Evolutionary conservation across 352 stramenopile genomes (phyloP), one percentile per base, ranked within the genome.

Genomic region (Hyaloperonospora arabidopsidis): DNA sequence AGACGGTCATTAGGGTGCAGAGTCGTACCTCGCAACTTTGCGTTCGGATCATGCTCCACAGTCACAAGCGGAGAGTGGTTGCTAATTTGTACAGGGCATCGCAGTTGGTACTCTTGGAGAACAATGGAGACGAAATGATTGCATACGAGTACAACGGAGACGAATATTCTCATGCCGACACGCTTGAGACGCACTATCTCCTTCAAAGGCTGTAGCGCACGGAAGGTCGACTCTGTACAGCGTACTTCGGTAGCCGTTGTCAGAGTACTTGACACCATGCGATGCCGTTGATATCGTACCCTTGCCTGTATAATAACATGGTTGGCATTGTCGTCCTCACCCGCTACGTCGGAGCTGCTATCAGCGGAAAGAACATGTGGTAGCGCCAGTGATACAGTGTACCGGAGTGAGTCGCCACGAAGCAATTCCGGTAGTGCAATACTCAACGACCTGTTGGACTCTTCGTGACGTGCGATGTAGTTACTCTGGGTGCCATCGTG

Each of bases 1-100:
- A 82, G 23, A 7, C 49, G 60, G 18, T 80, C 71, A 7, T 38
- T 50, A 17, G 69, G 68, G 18, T 52, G 67, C 15, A 81, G 17
- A n/a, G 2, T 52, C 36, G 55, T 65, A 17, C 58, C 59, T 40
- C 64, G 59, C 10, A 82, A 15, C 2, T 52, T 54, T 4, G 45
- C 54, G n/a, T 82, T 81, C 13, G 64, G 69, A 52, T 84, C 74
- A 3, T 72, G 54, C 4, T 63, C 29, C 1, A 77, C 39, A 0
- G 32, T 52, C 14, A 70, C 14, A 7, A 54, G 18, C 12, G 35
- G 18, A n/a, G n/a, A n/a, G n/a, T 18, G 49, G 17, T 60, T 28
- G 22, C 17, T n/a, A 14, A 3, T 11, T 28, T 39, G 8, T 48
- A 12, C 21, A 8, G 50, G 38, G 15, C 54, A 63, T 18, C 43